Base-by-base conservation (phyloP, 805 yeast species). In the Saccharomycopsis sp. region DNA sequence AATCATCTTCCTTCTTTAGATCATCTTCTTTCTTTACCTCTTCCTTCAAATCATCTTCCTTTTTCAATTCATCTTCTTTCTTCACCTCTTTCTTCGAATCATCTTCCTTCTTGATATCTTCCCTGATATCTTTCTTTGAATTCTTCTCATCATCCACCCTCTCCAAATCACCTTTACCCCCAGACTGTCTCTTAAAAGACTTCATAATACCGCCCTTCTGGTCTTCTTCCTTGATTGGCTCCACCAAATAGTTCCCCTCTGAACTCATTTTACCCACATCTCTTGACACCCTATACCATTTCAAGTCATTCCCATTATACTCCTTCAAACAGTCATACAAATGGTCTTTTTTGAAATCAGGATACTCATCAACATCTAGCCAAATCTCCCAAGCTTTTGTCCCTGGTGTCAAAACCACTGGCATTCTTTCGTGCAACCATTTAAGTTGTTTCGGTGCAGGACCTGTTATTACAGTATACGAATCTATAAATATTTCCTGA, bases 341-440 rank as follows among this genome's bases (percentile, higher is more conserved):
- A 63, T 64, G 58, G 64, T 24, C 61, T 61, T 9, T 59, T 14
- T 24, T 24, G 23, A 34, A n/a, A 12, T 14, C 37, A 8, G 20
- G 37, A 37, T 24, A 34, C 24, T 57, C 57, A 0, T 62, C 58
- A 0, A 81, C 77, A 55, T 79, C 73, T 40, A 90, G 69, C 97
- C 97, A 91, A 2, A 67, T 64, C 2, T 76, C 67, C 80, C 91
- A 83, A 47, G 77, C 79, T n/a, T 72, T 63, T 0, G 83, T 70
- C 0, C 80, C 83, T 0, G 89, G 88, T 29, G 73, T 76, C 3
- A 90, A 57, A 14, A 89, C 77, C 1, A 87, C 74, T 0, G 97
- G 97, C 82, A 89, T 89, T 24, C 97, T 74, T 0, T 73, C 70
- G 67, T 91, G 97, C 2, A 91, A 69, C 87, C 90, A 85, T 50